Evolutionary conservation across 768 basidiomycete genomes (phyloP).

Genomic region (Clavulina sp.): DNA sequence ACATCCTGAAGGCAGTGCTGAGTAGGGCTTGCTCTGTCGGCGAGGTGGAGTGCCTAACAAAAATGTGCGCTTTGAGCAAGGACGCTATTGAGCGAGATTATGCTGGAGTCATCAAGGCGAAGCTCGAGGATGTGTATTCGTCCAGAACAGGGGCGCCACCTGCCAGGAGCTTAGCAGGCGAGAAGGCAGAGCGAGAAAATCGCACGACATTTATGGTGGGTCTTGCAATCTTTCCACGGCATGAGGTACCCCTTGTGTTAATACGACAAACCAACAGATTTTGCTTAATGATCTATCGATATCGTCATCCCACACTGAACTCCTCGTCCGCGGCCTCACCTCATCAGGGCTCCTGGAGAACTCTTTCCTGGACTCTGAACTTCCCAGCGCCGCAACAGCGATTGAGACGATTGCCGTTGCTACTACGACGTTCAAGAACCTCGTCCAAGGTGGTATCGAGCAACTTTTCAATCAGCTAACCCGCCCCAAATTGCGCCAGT

Average conservation of each 20-base stretch:
- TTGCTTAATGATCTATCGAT: slow-evolving; percentile 89
- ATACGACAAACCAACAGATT: slow-evolving; percentile 30
- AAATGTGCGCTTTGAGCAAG: slow-evolving; percentile 42
- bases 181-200: slow-evolving; percentile 68
- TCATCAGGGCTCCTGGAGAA: slow-evolving; percentile 40
- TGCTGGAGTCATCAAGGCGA: slow-evolving; percentile 58
- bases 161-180: slow-evolving; percentile 30
- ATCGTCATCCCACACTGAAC: slow-evolving; percentile 77
- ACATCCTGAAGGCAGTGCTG: slow-evolving; percentile 76
- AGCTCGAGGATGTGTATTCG: slow-evolving; percentile 72
- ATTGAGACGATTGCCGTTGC: slow-evolving; percentile 36
- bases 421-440: slow-evolving; percentile 38
- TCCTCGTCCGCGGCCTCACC: slow-evolving; percentile 49
- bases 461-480: slow-evolving; percentile 91
- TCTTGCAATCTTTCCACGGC: slow-evolving; percentile 10
- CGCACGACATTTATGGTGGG: slow-evolving; percentile 67
- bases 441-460: slow-evolving; percentile 60
- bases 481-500: slow-evolving; percentile 66
- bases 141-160: slow-evolving; percentile 21
- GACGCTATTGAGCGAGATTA: slow-evolving; percentile 75
- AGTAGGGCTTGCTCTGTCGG: slow-evolving; percentile 65
- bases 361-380: slow-evolving; percentile 46
- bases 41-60: slow-evolving; percentile 37
- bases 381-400: slow-evolving; percentile 29
- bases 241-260: neutral